Base-by-base conservation (phyloP, 768 basidiomycete genomes). In the Auriculariales sp. region DNA sequence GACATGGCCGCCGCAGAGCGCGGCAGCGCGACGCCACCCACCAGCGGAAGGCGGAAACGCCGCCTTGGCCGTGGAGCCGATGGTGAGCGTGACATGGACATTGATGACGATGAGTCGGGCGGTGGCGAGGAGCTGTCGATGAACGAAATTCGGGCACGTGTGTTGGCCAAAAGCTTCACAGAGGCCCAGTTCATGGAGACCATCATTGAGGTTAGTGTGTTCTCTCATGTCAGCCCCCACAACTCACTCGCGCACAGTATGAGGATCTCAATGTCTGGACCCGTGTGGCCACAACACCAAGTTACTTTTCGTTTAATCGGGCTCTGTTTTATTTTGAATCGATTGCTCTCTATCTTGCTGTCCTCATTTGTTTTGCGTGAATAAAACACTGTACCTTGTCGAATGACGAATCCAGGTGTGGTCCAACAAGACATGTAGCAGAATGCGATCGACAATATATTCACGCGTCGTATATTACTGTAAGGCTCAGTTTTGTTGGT, bases 101-200 rank as follows among this genome's bases (percentile, higher is more conserved):
- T 77, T 10, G 79, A 82, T 36, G 75, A 76, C 5, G 79, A 80
- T n/a, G 74, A 78, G 12, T 73, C 71, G 22, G 69, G 64, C 3
- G n/a, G n/a, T n/a, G 72, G 73, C 48, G 74, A 73, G 17, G 84
- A 88, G 58, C 64, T 95, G 53, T 77, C 80, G 6, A 79, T 99
- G 72, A 75, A 88, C 34, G 91, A 98, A 55, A 78, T 98, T 50
- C 78, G 93, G 28, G 79, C 83, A 44, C 78, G 92, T 32, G 83
- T 97, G 10, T 66, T 93, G 50, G 81, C 79, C 42, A 80, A 79
- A 55, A 93, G 93, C 15, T 95, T 83, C 66, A 97, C 90, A 12
- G 94, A 99, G 62, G 79, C 74, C 2, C 85, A 91, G 64, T 72
- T 99, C 12, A 87, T 83, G 71, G 81, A 88, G 53, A 87, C 89